Base-by-base conservation (phyloP, 306 rosid genomes). In the Lathyrus oleraceus region DNA sequence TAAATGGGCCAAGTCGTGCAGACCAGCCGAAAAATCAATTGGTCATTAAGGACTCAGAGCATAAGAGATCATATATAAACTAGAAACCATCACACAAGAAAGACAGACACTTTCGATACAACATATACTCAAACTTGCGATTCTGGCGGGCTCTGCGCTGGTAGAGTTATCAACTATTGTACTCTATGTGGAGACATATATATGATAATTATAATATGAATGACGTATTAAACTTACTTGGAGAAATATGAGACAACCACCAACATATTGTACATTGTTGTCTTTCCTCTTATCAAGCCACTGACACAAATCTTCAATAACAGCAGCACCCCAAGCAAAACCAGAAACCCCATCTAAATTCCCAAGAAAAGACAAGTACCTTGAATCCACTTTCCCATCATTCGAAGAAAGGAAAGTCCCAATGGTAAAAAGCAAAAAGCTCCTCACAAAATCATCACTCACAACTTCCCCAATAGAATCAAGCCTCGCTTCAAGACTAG, bases 181-280 rank as follows among this genome's bases (percentile, higher is more conserved):
- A n/a, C n/a, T n/a, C n/a, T n/a, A n/a, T n/a, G n/a, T n/a, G n/a
- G n/a, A n/a, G n/a, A n/a, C n/a, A n/a, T n/a, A n/a, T n/a, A n/a
- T n/a, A n/a, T 30, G 35, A 30, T 47, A 47, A 47, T 47, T 9
- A 48, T 48, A 48, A 19, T 10, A 51, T 54, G 36, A 25, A 56
- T 5, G 61, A 25, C 17, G 5, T 23, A 54, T 5, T 12, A 56
- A 56, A 78, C 83, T 54, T 79, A 83, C 86, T 76, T 83, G 86
- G 44, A 83, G 86, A 76, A 83, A 79, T 28, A 71, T 61, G 56
- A 83, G 86, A 72, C 86, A 83, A 62, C 86, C 86, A 48, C 81
- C 86, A 17, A 83, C 81, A 68, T 67, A 75, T 52, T 72, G 74
- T 70, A 83, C 86, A 67, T 79, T 83, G 52, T 68, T 53, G 48